Conservation (phyloP, 139 green algal genomes). For the Picochlorum sp. region DNA sequence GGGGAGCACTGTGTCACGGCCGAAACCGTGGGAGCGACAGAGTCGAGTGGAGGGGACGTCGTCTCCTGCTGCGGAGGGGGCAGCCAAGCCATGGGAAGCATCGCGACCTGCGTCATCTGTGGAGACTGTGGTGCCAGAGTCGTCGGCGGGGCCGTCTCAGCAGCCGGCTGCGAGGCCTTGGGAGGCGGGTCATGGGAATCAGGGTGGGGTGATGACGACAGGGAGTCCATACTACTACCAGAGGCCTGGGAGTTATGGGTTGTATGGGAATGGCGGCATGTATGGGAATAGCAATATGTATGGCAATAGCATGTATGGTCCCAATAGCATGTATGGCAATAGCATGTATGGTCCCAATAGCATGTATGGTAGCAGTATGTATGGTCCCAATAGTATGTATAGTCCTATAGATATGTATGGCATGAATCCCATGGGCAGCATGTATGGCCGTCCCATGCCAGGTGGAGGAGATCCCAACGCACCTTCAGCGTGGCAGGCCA, state of each 20-base stretch:
- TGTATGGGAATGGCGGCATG: neutral
- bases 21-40: slow-evolving; percentile 45
- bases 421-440: slow-evolving; percentile 24
- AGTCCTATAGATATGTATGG: neutral
- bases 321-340: neutral
- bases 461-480: slow-evolving; percentile 33
- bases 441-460: slow-evolving; percentile 39
- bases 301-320: too few species aligned
- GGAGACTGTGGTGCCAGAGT: neutral
- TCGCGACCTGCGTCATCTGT: slow-evolving; percentile 1
- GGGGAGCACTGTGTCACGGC: slow-evolving; percentile 7
- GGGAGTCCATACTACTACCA: neutral
- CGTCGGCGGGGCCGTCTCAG: neutral
- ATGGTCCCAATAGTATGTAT: too few species aligned
- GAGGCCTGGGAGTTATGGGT: neutral
- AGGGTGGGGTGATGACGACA: too few species aligned
- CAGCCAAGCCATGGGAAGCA: slow-evolving; percentile 58
- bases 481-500: slow-evolving; percentile 68
- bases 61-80: slow-evolving; percentile 12
- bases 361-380: slow-evolving; percentile 9
- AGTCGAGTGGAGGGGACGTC: neutral
- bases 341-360: neutral
- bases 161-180: neutral
- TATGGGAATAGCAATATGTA: neutral
- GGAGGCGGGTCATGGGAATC: too few species aligned